Evolutionary conservation across 352 stramenopile genomes (phyloP).

Genomic region (Phytophthora crassamura): DNA sequence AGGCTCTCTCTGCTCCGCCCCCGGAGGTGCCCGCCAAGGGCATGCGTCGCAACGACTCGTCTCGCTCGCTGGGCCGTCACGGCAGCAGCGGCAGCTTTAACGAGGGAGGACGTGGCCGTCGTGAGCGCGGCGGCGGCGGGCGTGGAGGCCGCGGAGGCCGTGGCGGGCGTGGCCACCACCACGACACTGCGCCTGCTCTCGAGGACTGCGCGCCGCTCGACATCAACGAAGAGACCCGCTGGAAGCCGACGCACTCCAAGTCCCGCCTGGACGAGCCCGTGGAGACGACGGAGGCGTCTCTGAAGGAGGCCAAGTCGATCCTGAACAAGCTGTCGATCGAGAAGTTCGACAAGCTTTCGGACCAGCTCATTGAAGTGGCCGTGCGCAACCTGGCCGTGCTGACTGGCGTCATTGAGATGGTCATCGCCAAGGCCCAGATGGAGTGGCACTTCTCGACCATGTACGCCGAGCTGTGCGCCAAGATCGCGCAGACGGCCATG

Average conservation of each 20-base stretch:
- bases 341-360: slow-evolving; percentile 96
- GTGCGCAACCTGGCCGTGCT: slow-evolving; percentile 86
- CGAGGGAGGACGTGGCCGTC: slow-evolving; percentile 44
- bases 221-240: too few relatives aligned
- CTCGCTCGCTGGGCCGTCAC: slow-evolving; percentile 50
- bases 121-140: slow-evolving; percentile 54
- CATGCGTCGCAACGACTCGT: slow-evolving; percentile 52
- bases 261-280: slow-evolving; percentile 54
- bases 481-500: slow-evolving; percentile 90
- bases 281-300: slow-evolving; percentile 68
- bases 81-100: slow-evolving; percentile 50
- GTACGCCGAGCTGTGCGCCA: slow-evolving; percentile 95
- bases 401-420: slow-evolving; percentile 91
- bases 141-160: slow-evolving; percentile 52
- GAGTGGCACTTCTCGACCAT: slow-evolving; percentile 97
- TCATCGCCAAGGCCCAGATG: slow-evolving; percentile 96
- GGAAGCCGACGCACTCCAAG: too few relatives aligned
- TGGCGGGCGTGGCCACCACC: slow-evolving; percentile 46
- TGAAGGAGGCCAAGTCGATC: slow-evolving; percentile 92
- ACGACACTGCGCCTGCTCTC: slow-evolving; percentile 60
- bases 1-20: slow-evolving; percentile 40
- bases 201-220: too few relatives aligned
- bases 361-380: slow-evolving; percentile 91
- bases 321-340: slow-evolving; percentile 98
- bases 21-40: slow-evolving; percentile 33